Percentiles rank a stretch among this genome's conserved stretches.
Evolutionary conservation across 1,139 yeast species (phyloP).

Genomic region (Starmera stellimalicola): DNA sequence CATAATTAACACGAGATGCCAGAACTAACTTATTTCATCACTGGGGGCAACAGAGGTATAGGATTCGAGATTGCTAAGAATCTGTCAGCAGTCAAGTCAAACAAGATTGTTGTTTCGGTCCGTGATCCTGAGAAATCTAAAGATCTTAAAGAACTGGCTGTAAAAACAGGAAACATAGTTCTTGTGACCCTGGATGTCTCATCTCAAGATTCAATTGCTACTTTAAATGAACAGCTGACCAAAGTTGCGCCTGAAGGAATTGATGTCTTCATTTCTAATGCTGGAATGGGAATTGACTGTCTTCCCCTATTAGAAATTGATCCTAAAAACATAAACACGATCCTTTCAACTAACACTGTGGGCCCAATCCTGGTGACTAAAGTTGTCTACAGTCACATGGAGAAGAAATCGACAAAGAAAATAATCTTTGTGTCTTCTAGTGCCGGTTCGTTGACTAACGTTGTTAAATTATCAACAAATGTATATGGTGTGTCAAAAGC

Average conservation of each 20-base stretch:
- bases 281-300: slow-evolving; percentile 30
- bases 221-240: slow-evolving; percentile 7
- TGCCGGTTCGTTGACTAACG: slow-evolving; percentile 19
- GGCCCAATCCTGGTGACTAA: slow-evolving; percentile 19
- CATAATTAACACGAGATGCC: no score
- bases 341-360: slow-evolving; percentile 14
- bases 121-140: slow-evolving; percentile 12
- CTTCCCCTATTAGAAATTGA: slow-evolving; percentile 2
- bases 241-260: slow-evolving; percentile 22
- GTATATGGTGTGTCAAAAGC: slow-evolving; percentile 30
- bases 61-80: slow-evolving; percentile 7
- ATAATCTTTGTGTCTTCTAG: slow-evolving; percentile 18
- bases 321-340: slow-evolving; percentile 1
- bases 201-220: slow-evolving; percentile 10
- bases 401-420: slow-evolving; percentile 12
- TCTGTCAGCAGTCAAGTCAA: slow-evolving; percentile 5
- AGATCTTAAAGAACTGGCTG: slow-evolving; percentile 4
- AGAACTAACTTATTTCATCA: slow-evolving; percentile 5
- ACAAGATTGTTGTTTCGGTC: slow-evolving; percentile 19
- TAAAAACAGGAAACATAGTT: slow-evolving; percentile 3
- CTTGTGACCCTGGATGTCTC: slow-evolving; percentile 15
- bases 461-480: slow-evolving; percentile 10
- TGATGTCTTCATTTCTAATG: slow-evolving; percentile 42
- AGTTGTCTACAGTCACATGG: slow-evolving; percentile 17
- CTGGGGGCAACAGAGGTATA: slow-evolving; percentile 13